A percentile compares a stretch with the other conserved stretches of the same genome.
phyloP scores from a whole-genome alignment of 257 asterid species.

The Craterostigma plantagineum region DNA sequence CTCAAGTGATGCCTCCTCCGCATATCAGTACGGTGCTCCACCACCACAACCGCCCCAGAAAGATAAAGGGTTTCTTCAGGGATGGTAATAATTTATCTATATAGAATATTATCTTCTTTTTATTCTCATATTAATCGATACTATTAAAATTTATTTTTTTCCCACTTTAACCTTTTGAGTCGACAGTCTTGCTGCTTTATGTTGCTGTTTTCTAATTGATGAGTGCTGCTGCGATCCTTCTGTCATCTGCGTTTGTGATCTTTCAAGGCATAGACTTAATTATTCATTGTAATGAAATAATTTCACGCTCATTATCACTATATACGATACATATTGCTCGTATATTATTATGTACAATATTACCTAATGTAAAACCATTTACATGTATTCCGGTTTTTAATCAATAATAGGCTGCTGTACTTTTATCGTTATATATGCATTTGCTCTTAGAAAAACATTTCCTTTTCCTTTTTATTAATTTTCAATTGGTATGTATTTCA shows the following conservation, averaged over 20 bases:
- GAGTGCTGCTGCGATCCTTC: constrained; percentile 8
- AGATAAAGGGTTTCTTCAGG: background rate
- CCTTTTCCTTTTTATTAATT: too few species aligned
- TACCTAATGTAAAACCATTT: too few species aligned
- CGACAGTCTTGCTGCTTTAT: constrained; percentile 4
- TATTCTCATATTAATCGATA: background rate
- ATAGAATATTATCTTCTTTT: background rate
- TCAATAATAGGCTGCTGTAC: too few species aligned
- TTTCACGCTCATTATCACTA: too few species aligned
- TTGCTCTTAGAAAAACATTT: too few species aligned
- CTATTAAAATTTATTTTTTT: background rate
- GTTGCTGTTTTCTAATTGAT: constrained; percentile 2
- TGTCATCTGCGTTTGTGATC: constrained; percentile 4
- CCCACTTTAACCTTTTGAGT: background rate
- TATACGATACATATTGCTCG: too few species aligned
- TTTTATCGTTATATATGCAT: too few species aligned
- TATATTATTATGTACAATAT: too few species aligned
- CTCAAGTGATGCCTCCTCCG: constrained; percentile 4
- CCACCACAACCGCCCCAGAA: constrained; percentile 1
- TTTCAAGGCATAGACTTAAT: too few species aligned
- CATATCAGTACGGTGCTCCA: background rate
- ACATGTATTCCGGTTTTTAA: too few species aligned
- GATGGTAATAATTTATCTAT: background rate
- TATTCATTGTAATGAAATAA: too few species aligned
- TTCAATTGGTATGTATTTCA: too few species aligned